Conservation (phyloP, 2,329 filamentous ascomycete genomes). For the Ophiocordyceps camponoti-floridani region DNA sequence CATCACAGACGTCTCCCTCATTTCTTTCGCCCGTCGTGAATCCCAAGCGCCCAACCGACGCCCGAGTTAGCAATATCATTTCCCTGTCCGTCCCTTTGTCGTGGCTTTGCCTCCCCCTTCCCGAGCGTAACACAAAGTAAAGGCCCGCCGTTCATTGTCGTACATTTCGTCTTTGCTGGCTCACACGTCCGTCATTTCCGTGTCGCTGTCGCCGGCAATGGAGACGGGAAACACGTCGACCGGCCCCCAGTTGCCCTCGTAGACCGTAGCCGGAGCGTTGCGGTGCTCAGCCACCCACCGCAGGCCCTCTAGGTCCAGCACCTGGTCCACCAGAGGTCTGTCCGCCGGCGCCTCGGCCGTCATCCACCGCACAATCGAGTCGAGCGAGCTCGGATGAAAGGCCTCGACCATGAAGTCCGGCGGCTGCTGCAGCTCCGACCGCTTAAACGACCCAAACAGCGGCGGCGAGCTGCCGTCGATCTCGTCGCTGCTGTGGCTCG, state of each 20-base stretch:
- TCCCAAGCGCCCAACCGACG: neutral
- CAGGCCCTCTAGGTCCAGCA: constrained; percentile 57
- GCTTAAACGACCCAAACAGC: constrained; percentile 26
- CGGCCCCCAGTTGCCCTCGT: constrained; percentile 90
- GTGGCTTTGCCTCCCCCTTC: neutral
- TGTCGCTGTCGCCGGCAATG: constrained; percentile 24
- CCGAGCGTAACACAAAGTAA: constrained; percentile 3
- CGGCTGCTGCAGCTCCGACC: constrained; percentile 38
- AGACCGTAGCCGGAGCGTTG: constrained; percentile 80
- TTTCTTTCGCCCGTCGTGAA: neutral
- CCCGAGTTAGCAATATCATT: neutral
- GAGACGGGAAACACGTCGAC: constrained; percentile 28
- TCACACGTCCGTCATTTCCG: constrained; percentile 43
- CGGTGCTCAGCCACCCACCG: constrained; percentile 64
- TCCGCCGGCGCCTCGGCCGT: constrained; percentile 55
- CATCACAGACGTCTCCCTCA: constrained; percentile 8
- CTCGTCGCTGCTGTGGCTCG: constrained; percentile 17
- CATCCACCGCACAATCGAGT: constrained; percentile 76
- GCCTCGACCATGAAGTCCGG: constrained; percentile 81
- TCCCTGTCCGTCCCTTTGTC: neutral
- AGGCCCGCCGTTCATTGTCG: constrained; percentile 9
- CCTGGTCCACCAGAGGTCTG: constrained; percentile 56
- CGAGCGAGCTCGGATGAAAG: constrained; percentile 55
- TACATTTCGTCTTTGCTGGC: constrained; percentile 4
- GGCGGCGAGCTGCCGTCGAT: constrained; percentile 12